phyloP scores from a whole-genome alignment of 768 basidiomycete species.

The Mycena haematopus region DNA sequence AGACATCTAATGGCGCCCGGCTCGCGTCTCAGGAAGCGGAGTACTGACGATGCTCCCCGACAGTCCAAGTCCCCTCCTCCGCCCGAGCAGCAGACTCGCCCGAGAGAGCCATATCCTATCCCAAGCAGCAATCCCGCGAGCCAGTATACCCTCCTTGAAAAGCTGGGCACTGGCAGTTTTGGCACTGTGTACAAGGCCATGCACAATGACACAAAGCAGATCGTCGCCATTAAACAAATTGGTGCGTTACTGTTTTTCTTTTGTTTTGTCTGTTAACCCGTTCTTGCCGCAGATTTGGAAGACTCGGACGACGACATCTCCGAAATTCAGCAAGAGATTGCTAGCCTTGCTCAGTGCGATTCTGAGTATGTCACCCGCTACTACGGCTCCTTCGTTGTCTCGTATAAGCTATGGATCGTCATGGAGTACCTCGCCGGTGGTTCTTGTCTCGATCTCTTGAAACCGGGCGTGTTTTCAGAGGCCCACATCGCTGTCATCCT shows the following conservation, averaged over 20 bases:
- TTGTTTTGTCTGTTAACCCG: slow-evolving; percentile 20
- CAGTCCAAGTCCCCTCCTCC: slow-evolving; percentile 60
- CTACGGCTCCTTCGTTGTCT: slow-evolving; percentile 95
- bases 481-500: slow-evolving; percentile 94
- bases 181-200: slow-evolving; percentile 98
- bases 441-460: slow-evolving; percentile 96
- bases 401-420: slow-evolving; percentile 98
- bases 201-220: slow-evolving; percentile 91
- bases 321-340: slow-evolving; percentile 98
- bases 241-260: slow-evolving; percentile 55
- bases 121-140: slow-evolving; percentile 84
- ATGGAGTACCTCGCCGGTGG: slow-evolving; percentile 99
- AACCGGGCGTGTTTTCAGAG: slow-evolving; percentile 90
- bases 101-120: slow-evolving; percentile 68
- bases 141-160: slow-evolving; percentile 92
- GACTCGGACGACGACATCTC: slow-evolving; percentile 98
- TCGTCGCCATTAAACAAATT: slow-evolving; percentile 98
- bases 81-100: slow-evolving; percentile 48
- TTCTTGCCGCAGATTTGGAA: slow-evolving; percentile 75
- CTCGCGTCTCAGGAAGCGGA: slow-evolving; percentile 52
- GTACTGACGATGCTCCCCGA: slow-evolving; percentile 47
- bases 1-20: slow-evolving; percentile 51
- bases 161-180: slow-evolving; percentile 97
- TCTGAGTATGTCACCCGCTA: slow-evolving; percentile 97
- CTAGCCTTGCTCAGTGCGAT: slow-evolving; percentile 93